These are phyloP conservation scores for Entomortierella parvispora DNA, from an alignment of 192 early-diverging fungal genomes.

Conservation along the genomic window DNA sequence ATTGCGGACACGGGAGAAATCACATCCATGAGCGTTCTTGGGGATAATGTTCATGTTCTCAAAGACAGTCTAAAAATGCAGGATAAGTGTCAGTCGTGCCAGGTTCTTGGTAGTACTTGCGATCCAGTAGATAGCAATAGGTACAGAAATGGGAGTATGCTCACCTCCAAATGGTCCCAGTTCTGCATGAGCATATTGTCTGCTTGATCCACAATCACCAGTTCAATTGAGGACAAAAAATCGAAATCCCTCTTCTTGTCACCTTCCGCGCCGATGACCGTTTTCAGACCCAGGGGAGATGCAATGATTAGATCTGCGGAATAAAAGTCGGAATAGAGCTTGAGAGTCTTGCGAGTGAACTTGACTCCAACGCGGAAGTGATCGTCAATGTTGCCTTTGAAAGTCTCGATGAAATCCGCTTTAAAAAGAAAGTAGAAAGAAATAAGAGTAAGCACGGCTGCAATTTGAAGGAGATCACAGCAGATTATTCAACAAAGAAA, in stretches of 20 bases:
- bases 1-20: constrained; percentile 91
- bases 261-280: constrained; percentile 84
- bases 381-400: constrained; percentile 97
- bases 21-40: constrained; percentile 91
- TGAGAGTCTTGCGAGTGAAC: constrained; percentile 86
- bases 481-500: neutral
- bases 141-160: neutral
- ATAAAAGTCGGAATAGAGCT: constrained; percentile 91
- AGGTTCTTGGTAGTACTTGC: neutral
- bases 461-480: too few relatives aligned
- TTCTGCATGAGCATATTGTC: constrained; percentile 96
- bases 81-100: neutral
- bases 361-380: constrained; percentile 93
- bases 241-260: constrained; percentile 94
- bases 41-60: constrained; percentile 89
- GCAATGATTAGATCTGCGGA: constrained; percentile 91
- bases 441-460: constrained; percentile 1
- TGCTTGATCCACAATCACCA: constrained; percentile 87
- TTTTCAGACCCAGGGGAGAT: constrained; percentile 90
- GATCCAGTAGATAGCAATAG: neutral
- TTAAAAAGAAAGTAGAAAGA: neutral
- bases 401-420: constrained; percentile 84
- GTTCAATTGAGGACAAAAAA: constrained; percentile 92
- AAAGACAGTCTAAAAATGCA: constrained; percentile 73
- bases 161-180: constrained; percentile 93